Conservation (phyloP, 2,329 filamentous ascomycete species). For the Cladophialophora exuberans region DNA sequence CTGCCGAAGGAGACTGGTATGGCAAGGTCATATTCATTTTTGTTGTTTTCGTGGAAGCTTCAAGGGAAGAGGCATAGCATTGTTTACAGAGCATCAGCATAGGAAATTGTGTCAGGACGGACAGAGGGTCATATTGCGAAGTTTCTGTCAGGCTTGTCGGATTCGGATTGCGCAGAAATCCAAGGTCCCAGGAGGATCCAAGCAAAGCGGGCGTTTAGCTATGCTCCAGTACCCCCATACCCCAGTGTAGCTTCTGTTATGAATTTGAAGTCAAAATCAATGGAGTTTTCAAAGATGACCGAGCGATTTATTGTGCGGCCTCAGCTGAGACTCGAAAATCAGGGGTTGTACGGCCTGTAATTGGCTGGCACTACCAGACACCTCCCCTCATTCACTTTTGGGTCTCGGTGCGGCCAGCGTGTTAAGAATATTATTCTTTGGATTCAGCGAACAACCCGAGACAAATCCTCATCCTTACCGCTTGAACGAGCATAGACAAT, state of each 20-base stretch:
- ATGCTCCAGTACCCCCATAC: too few relatives aligned
- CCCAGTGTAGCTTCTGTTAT: too few relatives aligned
- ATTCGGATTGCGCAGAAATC: background rate
- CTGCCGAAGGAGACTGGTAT: too few relatives aligned
- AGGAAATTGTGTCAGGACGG: background rate
- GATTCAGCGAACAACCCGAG: background rate
- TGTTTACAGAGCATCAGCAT: constrained; percentile 5
- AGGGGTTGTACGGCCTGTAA: constrained; percentile 3
- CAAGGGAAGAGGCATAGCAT: background rate
- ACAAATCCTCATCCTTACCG: too few relatives aligned
- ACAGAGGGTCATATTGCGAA: background rate
- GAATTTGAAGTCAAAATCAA: too few relatives aligned
- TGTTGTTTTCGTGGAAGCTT: background rate
- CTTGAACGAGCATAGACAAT: too few relatives aligned
- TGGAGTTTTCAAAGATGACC: too few relatives aligned
- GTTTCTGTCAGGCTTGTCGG: background rate
- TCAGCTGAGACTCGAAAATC: constrained; percentile 7
- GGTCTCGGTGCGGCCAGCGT: constrained; percentile 23
- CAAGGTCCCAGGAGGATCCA: too few relatives aligned
- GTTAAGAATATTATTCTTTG: constrained; percentile 20
- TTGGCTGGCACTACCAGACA: constrained; percentile 6
- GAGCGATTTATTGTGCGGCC: too few relatives aligned
- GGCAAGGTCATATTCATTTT: too few relatives aligned
- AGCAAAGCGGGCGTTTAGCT: too few relatives aligned
- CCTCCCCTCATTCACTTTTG: constrained; percentile 1